Base-by-base conservation (phyloP, 768 basidiomycete species). In the Leccinum variicolor region DNA sequence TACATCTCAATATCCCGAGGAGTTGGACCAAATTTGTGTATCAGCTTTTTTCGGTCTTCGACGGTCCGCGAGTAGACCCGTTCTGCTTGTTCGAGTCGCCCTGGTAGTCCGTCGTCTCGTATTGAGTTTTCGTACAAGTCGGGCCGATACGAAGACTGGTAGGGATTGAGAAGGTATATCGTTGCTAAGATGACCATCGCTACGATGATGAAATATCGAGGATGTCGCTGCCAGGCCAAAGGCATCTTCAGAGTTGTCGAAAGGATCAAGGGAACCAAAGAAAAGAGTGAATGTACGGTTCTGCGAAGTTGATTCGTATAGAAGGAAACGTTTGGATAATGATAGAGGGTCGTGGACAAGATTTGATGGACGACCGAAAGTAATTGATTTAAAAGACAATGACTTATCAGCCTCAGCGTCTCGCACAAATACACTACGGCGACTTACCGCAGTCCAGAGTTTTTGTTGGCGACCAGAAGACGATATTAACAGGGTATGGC, bases 21-120 rank as follows among this genome's bases (percentile, higher is more conserved):
- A 0, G 70, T 74, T 17, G 84, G 81, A 1, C 84, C 85, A 71
- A 79, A 84, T 62, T 75, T 80, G 57, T 75, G 72, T 64, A 86
- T 82, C 55, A 86, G 71, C 25, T 70, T 76, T 55, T 78, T 70
- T 41, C 84, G 71, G 39, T 77, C 70, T 28, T 58, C 53, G 3
- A 83, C 64, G 14, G 74, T 52, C 61, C 76, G 78, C 45, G 76
- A 69, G 58, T 86, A 86, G 21, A 79, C 76, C 6, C 59, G 66
- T 53, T 81, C 76, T 29, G 82, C 72, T 25, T 75, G 76, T 51
- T 70, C 71, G 17, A 82, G 58, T 39, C 80, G 76, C 34, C 65
- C 62, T 21, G 75, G 65, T 15, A 84, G 73, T 41, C 67, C 69
- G 33, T 65, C 61, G 63, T 76, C 77, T 57, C 64, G 69, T 59